Percentiles rank a stretch among this genome's conserved stretches.
Evolutionary conservation across 2,329 filamentous ascomycete genomes (phyloP).

Genomic region (Paecilomyces variotii): DNA sequence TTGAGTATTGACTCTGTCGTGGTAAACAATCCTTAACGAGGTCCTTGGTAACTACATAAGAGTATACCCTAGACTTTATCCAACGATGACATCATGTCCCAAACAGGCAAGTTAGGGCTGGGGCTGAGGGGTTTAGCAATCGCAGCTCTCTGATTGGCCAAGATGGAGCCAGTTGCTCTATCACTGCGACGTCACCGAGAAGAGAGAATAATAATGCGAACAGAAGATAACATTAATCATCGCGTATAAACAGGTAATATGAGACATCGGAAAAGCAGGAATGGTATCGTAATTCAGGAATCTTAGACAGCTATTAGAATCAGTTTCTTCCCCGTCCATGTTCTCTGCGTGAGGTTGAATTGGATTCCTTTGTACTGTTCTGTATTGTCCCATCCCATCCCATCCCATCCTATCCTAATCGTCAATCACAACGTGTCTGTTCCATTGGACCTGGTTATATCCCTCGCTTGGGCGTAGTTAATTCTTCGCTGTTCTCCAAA

Average conservation of each 20-base stretch:
- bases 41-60: too few species aligned
- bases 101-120: background rate
- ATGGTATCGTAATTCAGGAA: background rate
- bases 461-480: background rate
- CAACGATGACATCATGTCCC: background rate
- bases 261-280: background rate
- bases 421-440: background rate
- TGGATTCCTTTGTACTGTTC: background rate
- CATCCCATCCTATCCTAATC: background rate
- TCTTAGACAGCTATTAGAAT: background rate
- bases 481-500: background rate
- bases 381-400: background rate
- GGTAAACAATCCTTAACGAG: too few species aligned
- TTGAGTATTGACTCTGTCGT: too few species aligned
- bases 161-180: background rate
- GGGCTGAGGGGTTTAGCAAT: background rate
- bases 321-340: background rate
- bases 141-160: background rate
- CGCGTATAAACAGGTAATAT: background rate
- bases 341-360: background rate
- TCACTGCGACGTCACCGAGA: background rate
- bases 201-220: background rate
- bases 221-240: background rate
- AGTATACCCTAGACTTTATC: too few species aligned
- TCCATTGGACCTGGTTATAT: background rate